These are phyloP conservation scores for Calocera cornea DNA, from an alignment of 768 basidiomycete species.

Conservation along the genomic window DNA sequence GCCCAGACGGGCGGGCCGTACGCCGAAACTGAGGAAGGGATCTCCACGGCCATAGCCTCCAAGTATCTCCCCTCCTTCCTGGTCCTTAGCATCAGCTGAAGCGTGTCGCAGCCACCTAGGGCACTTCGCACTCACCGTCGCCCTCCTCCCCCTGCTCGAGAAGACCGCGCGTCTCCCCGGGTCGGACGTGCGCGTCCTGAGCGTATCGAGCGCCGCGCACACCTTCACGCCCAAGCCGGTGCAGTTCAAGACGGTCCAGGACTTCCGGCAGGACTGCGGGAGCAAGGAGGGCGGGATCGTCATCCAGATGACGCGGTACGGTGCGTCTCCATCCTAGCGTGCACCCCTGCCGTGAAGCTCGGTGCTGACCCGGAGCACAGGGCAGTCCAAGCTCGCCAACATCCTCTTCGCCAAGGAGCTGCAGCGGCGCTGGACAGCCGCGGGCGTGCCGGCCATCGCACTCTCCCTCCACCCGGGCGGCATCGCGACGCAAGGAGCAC, in stretches of 20 bases:
- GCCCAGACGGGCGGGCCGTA: slow-evolving; percentile 18
- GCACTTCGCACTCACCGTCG: slow-evolving; percentile 42
- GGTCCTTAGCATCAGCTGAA: background rate
- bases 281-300: background rate
- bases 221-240: background rate
- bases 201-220: slow-evolving; percentile 24
- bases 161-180: slow-evolving; percentile 35
- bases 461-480: slow-evolving; percentile 34
- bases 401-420: background rate
- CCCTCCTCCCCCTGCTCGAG: slow-evolving; percentile 39
- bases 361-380: slow-evolving; percentile 15
- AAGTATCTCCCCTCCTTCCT: slow-evolving; percentile 9
- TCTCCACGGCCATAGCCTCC: slow-evolving; percentile 9
- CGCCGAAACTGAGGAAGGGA: background rate
- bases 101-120: slow-evolving; percentile 33
- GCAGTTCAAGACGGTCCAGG: background rate
- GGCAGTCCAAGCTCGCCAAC: background rate
- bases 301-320: background rate
- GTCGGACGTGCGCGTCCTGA: slow-evolving; percentile 50
- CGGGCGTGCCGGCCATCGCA: slow-evolving; percentile 27
- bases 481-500: slow-evolving; percentile 22
- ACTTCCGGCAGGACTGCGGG: background rate
- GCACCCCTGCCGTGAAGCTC: background rate
- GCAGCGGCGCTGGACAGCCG: slow-evolving; percentile 22
- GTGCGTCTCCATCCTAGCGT: background rate